Evolutionary conservation across 139 green algal species (phyloP).

Genomic region (Asterochloris erici): DNA sequence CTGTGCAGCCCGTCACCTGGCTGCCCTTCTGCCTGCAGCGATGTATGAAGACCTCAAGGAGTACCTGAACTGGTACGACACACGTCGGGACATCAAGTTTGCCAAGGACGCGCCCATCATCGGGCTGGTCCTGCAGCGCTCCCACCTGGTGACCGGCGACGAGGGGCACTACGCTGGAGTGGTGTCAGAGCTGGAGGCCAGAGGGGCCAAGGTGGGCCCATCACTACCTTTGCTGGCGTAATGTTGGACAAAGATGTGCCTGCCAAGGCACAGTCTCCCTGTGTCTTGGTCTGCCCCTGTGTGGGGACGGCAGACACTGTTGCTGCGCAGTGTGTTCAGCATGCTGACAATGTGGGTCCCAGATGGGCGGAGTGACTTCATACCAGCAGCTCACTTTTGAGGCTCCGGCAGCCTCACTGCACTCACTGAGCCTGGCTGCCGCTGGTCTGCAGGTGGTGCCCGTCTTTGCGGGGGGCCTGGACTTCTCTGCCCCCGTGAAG

Average conservation of each 20-base stretch:
- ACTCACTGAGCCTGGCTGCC: too few species aligned
- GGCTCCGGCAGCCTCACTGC: too few species aligned
- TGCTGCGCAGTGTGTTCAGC: too few species aligned
- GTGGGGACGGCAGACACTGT: too few species aligned
- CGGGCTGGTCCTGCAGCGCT: slow-evolving; percentile 96
- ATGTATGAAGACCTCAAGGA: slow-evolving; percentile 99
- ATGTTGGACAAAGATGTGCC: not conserved
- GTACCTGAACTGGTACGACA: slow-evolving; percentile 99
- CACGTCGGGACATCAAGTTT: slow-evolving; percentile 87
- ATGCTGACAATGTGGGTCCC: too few species aligned
- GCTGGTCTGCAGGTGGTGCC: slow-evolving; percentile 63
- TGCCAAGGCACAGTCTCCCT: too few species aligned
- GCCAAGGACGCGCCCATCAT: slow-evolving; percentile 85
- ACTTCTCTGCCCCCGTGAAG: slow-evolving; percentile 95
- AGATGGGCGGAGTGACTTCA: too few species aligned
- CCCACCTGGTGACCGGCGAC: slow-evolving; percentile 97
- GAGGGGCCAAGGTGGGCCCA: slow-evolving; percentile 73
- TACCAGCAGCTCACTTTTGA: too few species aligned
- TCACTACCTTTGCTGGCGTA: not conserved
- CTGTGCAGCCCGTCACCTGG: too few species aligned
- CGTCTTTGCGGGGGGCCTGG: slow-evolving; percentile 96
- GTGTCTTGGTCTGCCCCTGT: not conserved
- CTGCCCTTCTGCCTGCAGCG: slow-evolving; percentile 8
- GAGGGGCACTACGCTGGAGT: slow-evolving; percentile 94
- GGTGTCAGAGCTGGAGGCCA: slow-evolving; percentile 90